Evolutionary conservation across 2,329 filamentous ascomycete genomes (phyloP), one percentile per base, ranked within the genome.

Genomic region (Colletotrichum liriopes): DNA sequence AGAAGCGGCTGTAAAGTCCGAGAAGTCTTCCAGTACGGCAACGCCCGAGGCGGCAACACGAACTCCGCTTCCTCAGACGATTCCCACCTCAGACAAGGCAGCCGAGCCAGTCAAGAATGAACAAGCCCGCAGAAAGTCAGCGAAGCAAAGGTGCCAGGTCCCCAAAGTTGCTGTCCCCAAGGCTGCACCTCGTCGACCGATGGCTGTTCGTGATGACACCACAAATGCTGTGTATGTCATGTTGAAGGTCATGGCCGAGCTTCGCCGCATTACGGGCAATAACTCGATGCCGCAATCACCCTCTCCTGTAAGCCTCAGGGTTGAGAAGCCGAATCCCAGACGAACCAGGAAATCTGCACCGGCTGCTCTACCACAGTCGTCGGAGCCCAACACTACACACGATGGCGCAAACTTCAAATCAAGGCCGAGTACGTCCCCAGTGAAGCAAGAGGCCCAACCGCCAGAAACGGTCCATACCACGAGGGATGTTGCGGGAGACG

Each of bases 191-290:
- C 58, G 39, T 32, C 81, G 85, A 20, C 85, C 86, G 0, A 81
- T 82, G 5, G 83, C 85, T 2, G 74, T 84, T 39, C 84, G 85
- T 7, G 86, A 88, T 63, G 84, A 86, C 68, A 86, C 83, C 72
- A 78, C 77, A 16, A 86, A 84, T 32, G 86, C 81, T 0, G 86
- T 85, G 0, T 86, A 85, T 72, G 82, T 85, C 71, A 81, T 81
- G 1, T 77, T 79, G 68, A 87, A 84, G 74, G 85, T 88, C 47
- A 70, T 83, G 54, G 73, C 79, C 11, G 80, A 83, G 64, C 81
- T 85, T 56, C 82, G 79, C 45, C 79, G 78, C 14, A 82, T 85
- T 61, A 80, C 81, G 18, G 78, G 79, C 5, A 73, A 64, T 29
- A 49, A 16, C 4, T 26, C 43, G 6, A 11, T 23, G 26, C 29